Base-by-base conservation (phyloP, 1,139 yeast species). In the Hemisphaericaspora lyxosophila region DNA sequence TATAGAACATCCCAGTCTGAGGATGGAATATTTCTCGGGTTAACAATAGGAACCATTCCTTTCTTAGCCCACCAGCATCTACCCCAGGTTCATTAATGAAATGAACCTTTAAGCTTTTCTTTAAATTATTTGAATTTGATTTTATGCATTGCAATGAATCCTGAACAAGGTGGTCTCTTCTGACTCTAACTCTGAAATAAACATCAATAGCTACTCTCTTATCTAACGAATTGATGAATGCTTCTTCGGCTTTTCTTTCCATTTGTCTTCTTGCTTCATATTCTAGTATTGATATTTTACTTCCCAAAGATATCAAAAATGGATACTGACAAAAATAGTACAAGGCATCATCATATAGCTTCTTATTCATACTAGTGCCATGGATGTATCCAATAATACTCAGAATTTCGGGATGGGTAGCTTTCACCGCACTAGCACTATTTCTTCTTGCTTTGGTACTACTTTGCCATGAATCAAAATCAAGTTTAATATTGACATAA, bases 1-100 rank as follows among this genome's bases (percentile, higher is more conserved):
- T 75, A 8, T 62, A 57, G 40, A 85, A 75, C 62, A 85, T 67
- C 0, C 88, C 87, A 32, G 80, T 75, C 34, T 67, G 65, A 0
- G 89, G 84, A 51, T 74, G 75, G 53, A 90, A 85, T 2, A 92
- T 59, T 17, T 82, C 82, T 42, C 78, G 75, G 1, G 86, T 81
- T 30, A 92, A 63, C 23, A 89, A 59, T 35, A 81, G 66, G 58
- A 92, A 90, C 97, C 97, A 92, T 54, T 92, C 97, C 55, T 89
- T 90, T 48, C 82, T 78, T 43, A 90, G 68, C 0, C 98, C 98
- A 1, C 97, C 98, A 0, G 89, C 97, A 64, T 92, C 98, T 16
- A 90, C 74, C 0, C 97, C 97, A 0, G 92, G 94, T 53, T 92
- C 97, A 39, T 82, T 82, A 3, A 83, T 60, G 57, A 92, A 92